Percentiles rank a stretch among this genome's conserved stretches.
phyloP scores from a whole-genome alignment of 768 basidiomycete genomes.

The Hericium erinaceus region DNA sequence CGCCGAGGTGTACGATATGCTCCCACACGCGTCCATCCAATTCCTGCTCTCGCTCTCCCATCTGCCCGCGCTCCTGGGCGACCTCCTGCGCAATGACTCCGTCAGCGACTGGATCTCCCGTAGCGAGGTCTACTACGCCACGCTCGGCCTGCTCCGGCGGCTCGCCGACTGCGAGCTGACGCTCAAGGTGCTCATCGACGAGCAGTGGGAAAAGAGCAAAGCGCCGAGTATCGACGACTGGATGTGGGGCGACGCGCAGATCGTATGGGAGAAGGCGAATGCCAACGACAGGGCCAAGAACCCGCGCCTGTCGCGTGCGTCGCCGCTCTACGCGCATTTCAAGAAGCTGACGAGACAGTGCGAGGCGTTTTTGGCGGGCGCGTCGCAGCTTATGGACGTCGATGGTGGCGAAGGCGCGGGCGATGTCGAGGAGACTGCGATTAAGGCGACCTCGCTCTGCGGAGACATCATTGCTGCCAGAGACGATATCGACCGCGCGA shows the following conservation, averaged over 20 bases:
- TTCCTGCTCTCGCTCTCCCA: constrained; percentile 35
- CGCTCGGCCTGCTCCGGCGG: constrained; percentile 36
- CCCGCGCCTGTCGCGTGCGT: constrained; percentile 21
- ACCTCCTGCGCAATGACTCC: constrained; percentile 46
- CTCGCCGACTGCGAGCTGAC: constrained; percentile 46
- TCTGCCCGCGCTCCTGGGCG: constrained; percentile 34
- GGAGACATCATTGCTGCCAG: constrained; percentile 43
- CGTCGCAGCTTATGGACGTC: constrained; percentile 29
- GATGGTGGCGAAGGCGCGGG: constrained; percentile 16
- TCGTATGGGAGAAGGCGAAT: neutral
- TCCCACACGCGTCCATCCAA: constrained; percentile 38
- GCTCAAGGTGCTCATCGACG: constrained; percentile 30
- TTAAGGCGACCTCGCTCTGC: constrained; percentile 37
- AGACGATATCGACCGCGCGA: constrained; percentile 40
- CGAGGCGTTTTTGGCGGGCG: constrained; percentile 39
- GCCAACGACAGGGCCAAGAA: neutral
- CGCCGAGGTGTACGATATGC: constrained; percentile 36
- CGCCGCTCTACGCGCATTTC: constrained; percentile 42
- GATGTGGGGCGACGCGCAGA: constrained; percentile 30
- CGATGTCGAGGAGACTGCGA: constrained; percentile 27
- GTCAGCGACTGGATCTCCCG: constrained; percentile 44
- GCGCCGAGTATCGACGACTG: constrained; percentile 36
- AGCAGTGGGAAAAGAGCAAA: constrained; percentile 25
- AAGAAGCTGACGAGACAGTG: constrained; percentile 44
- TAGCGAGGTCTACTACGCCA: constrained; percentile 36